Evolutionary conservation across 2,329 filamentous ascomycete genomes (phyloP).

Genomic region (Epichloe gansuensis): DNA sequence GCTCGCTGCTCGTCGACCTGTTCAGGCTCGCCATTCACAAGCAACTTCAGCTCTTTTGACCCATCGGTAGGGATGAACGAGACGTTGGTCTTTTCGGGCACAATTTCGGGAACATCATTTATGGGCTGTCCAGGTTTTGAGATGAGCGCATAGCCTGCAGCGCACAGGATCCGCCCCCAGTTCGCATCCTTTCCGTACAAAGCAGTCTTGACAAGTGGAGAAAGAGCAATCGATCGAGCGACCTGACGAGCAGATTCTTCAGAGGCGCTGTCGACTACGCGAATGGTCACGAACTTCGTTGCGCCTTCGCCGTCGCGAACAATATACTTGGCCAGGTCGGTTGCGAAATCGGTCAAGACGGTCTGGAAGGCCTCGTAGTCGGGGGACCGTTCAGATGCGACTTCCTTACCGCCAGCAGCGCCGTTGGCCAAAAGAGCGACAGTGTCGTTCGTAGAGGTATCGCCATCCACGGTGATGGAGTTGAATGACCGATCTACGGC

Average conservation of each 20-base stretch:
- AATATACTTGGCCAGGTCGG: slow-evolving; percentile 78
- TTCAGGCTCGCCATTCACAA: slow-evolving; percentile 72
- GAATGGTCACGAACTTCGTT: slow-evolving; percentile 94
- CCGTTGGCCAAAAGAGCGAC: slow-evolving; percentile 92
- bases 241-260: slow-evolving; percentile 64
- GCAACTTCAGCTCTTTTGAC: slow-evolving; percentile 60
- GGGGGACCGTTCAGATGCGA: slow-evolving; percentile 37
- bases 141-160: slow-evolving; percentile 68
- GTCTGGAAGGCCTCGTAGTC: slow-evolving; percentile 61
- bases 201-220: slow-evolving; percentile 91
- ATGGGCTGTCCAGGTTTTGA: slow-evolving; percentile 43
- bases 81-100: slow-evolving; percentile 60
- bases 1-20: slow-evolving; percentile 64
- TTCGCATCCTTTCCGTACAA: slow-evolving; percentile 96
- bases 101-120: slow-evolving; percentile 49
- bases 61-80: slow-evolving; percentile 69
- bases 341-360: slow-evolving; percentile 64
- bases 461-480: slow-evolving; percentile 90
- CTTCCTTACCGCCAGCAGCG: slow-evolving; percentile 60
- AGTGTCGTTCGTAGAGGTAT: slow-evolving; percentile 96
- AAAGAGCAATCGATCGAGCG: slow-evolving; percentile 78
- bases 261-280: slow-evolving; percentile 59
- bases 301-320: slow-evolving; percentile 95
- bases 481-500: slow-evolving; percentile 85
- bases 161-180: slow-evolving; percentile 94